Base-by-base conservation (phyloP, 257 asterid species). In the Voacanga thouarsii region DNA sequence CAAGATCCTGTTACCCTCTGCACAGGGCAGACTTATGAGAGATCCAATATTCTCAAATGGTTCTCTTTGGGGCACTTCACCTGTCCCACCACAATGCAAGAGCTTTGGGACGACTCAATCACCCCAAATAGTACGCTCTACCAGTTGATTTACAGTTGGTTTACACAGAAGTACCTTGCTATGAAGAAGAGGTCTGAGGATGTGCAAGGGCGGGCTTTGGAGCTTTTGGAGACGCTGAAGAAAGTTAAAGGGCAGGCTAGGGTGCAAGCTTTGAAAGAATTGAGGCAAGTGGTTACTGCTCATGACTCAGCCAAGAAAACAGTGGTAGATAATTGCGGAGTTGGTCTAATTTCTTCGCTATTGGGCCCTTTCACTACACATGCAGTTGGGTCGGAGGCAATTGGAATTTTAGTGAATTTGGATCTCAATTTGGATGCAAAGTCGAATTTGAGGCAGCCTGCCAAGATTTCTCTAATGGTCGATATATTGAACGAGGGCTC, bases 1-100 rank as follows among this genome's bases (percentile, higher is more conserved):
- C 95, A 85, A 80, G 97, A 92, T 56, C 97, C 97, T 65, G 96
- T 92, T 5, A 92, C 96, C n/a, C 97, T 92, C 50, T 92, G 96
- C 87, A 92, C 97, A 4, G 96, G 97, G 16, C 97, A 92, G 80
- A 92, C 97, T 37, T 92, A 92, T 41, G 96, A 92, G 86, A 90
- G 85, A 80, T 79, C 89, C 82, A 92, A 92, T 88, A 92, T 92
- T 72, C 94, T 89, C 83, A 92, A 90, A 86, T 92, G 96, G 96
- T 88, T 92, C 72, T 85, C 88, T 75, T 80, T 92, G 78, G 97
- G 97, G 67, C 94, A 90, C 77, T 90, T 83, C 86, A 92, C 96
- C 74, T 92, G 96, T 71, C 97, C 96, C 78, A 92, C 97, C 50
- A 92, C 97, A 7, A 92, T 92, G 97, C 94, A 91, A 75, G 96